Evolutionary conservation across 2,329 filamentous ascomycete genomes (phyloP), one percentile per base, ranked within the genome.

Genomic region (Nothophoma quercina): DNA sequence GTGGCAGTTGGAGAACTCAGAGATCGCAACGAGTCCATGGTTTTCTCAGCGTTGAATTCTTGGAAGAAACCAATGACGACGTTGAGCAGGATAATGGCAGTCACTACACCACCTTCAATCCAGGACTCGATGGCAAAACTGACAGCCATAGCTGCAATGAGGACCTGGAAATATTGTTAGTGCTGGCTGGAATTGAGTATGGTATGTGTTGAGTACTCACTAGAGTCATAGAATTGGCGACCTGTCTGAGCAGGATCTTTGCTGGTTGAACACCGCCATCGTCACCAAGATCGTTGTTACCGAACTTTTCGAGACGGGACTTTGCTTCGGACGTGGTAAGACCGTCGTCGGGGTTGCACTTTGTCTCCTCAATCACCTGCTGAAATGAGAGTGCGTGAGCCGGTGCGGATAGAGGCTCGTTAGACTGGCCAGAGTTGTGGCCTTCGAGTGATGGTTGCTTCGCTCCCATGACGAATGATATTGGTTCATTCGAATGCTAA

Each of bases 171-270:
- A 8, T 3, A n/a, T 1, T 12, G 30, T 53, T 36, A 55, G 45
- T 10, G 9, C 23, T 13, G n/a, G 36, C 45, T 53, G 47, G 47
- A 12, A n/a, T 16, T 18, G 28, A 30, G 40, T 13, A n/a, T 23
- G 12, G 15, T 22, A 12, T 3, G 3, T 7, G 28, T n/a, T n/a
- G n/a, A n/a, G 15, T 8, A 59, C 59, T 66, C 70, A 87, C 87
- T 71, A 90, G 72, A 62, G 89, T 89, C 89, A 92, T 91, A 51
- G 89, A 88, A 79, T 92, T 92, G 70, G 87, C 84, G 16, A 91
- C 74, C 70, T 92, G 89, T 65, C 88, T 87, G 51, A 88, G 77
- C 41, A 93, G 77, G 42, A 92, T 90, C 67, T 88, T 93, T 64
- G 81, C 88, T 79, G 89, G 88, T 82, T 69, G 83, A 41, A 93